Evolutionary conservation across 495 filamentous ascomycete genomes (phyloP), one percentile per base, ranked within the genome.

Genomic region (Aspergillus steynii): DNA sequence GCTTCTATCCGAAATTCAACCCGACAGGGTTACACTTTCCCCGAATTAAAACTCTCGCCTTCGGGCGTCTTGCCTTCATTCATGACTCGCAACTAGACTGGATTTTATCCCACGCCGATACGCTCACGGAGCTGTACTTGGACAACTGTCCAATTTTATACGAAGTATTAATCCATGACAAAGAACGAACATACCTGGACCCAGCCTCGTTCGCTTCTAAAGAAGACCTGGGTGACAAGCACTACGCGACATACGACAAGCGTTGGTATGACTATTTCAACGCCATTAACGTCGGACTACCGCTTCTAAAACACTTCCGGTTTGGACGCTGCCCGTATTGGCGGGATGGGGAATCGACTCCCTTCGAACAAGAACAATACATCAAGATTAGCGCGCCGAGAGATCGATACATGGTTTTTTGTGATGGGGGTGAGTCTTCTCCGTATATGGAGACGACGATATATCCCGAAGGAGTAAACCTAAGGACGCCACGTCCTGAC

Each of bases 51-150:
- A 59, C 61, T 4, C 61, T 74, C 0, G 31, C 61, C 12, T 56
- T 74, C 9, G 65, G 67, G 1, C 66, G 67, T 10, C 68, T 58
- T 50, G 59, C 61, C 50, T 74, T 74, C 32, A 58, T 68, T 12
- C 54, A 71, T 20, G 69, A 70, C 57, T 55, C 63, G 27, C 69
- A 71, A 29, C 56, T 74, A 6, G 64, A 69, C 48, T 72, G 70
- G 70, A 67, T 72, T 56, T 55, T 68, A 0, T 65, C 61, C 6
- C 70, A 72, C 29, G 58, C 37, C 6, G 49, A 31, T 0, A 72
- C 60, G 5, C 64, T 70, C 1, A 47, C 49, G 9, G 67, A 65
- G 37, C 58, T 72, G n/a, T 70, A 68, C 32, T 60, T 72, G 2
- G 67, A 72, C 45, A 58, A 67, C 59, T 70, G 63, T 57, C 20